A percentile compares a stretch with the other conserved stretches of the same genome.
Evolutionary conservation across 768 basidiomycete genomes (phyloP).

Genomic region (Tylopilus vinaceipallidus): DNA sequence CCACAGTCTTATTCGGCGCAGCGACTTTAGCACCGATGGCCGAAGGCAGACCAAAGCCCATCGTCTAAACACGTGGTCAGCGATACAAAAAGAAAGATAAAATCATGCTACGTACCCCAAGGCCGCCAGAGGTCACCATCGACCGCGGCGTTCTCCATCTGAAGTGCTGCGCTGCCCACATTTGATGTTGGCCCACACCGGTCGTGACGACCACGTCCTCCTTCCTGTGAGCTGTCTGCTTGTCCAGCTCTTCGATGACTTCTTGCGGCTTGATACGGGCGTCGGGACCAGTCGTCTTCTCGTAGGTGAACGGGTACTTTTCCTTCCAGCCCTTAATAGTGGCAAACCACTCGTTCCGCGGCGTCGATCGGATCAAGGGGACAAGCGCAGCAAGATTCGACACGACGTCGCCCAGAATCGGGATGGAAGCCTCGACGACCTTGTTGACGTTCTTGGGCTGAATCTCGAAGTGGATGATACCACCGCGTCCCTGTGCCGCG

Average conservation of each 20-base stretch:
- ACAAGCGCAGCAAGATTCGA: conserved; percentile 79
- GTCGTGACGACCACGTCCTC: conserved; percentile 87
- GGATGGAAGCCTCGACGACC: conserved; percentile 91
- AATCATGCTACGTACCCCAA: conserved; percentile 82
- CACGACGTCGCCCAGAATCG: conserved; percentile 91
- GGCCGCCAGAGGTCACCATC: conserved; percentile 91
- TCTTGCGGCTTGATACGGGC: conserved; percentile 92
- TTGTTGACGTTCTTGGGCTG: conserved; percentile 99
- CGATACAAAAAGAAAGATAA: not conserved
- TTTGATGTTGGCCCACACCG: conserved; percentile 98
- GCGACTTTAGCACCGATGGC: conserved; percentile 98
- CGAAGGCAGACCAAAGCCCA: conserved; percentile 96
- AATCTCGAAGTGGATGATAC: conserved; percentile 99
- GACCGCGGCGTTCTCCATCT: conserved; percentile 86
- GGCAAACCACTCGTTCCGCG: conserved; percentile 78
- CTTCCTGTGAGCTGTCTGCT: conserved; percentile 74
- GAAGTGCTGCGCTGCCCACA: conserved; percentile 98
- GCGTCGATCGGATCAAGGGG: conserved; percentile 63
- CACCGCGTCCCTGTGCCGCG: conserved; percentile 81
- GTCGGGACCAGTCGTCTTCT: conserved; percentile 53
- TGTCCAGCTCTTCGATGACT: conserved; percentile 90
- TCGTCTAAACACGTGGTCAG: conserved; percentile 56
- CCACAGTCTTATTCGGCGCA: conserved; percentile 86
- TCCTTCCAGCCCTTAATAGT: conserved; percentile 84
- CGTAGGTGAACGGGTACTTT: conserved; percentile 87